A percentile compares a stretch with the other conserved stretches of the same genome.
Evolutionary conservation across 2,329 filamentous ascomycete species (phyloP).

Genomic region (Colletotrichum spaethianum): DNA sequence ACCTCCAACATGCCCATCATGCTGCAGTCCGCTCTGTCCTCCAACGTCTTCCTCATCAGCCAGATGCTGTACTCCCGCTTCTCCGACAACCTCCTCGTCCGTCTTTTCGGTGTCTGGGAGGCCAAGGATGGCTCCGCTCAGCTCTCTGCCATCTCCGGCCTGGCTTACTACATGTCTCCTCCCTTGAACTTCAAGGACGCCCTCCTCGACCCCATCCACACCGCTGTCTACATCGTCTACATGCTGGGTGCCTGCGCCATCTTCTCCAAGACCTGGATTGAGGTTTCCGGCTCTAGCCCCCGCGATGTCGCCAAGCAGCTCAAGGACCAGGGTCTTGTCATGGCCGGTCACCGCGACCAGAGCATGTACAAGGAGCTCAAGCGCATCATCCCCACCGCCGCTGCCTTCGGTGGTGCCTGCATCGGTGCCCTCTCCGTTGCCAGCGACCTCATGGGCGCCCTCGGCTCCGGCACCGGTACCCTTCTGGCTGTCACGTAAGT

Average conservation of each 20-base stretch:
- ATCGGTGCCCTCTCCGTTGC: conserved; percentile 97
- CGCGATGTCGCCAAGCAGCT: conserved; percentile 99
- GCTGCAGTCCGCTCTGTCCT: conserved; percentile 98
- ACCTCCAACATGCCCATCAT: conserved; percentile 99
- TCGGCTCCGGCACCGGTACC: conserved; percentile 97
- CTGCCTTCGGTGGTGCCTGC: conserved; percentile 98
- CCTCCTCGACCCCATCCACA: conserved; percentile 96
- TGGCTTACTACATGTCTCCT: conserved; percentile 99
- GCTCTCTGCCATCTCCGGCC: conserved; percentile 91
- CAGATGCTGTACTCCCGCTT: conserved; percentile 99
- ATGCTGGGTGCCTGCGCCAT: conserved; percentile 98
- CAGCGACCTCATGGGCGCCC: conserved; percentile 94
- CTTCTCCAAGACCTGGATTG: conserved; percentile 99
- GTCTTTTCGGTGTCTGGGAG: conserved; percentile 98
- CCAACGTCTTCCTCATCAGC: conserved; percentile 98
- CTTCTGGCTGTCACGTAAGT: conserved; percentile 98
- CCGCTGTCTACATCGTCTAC: conserved; percentile 93
- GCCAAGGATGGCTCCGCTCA: conserved; percentile 95
- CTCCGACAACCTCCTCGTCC: conserved; percentile 98
- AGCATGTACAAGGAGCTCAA: conserved; percentile 99
- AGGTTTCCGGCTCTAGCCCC: conserved; percentile 97
- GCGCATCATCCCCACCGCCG: conserved; percentile 98
- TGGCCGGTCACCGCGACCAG: conserved; percentile 99
- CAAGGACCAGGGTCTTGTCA: conserved; percentile 99
- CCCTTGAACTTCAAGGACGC: conserved; percentile 98